Percentiles rank a stretch among this genome's conserved stretches.
phyloP scores from a whole-genome alignment of 192 early-diverging fungal genomes.

The Backusella parvicylindrica region DNA sequence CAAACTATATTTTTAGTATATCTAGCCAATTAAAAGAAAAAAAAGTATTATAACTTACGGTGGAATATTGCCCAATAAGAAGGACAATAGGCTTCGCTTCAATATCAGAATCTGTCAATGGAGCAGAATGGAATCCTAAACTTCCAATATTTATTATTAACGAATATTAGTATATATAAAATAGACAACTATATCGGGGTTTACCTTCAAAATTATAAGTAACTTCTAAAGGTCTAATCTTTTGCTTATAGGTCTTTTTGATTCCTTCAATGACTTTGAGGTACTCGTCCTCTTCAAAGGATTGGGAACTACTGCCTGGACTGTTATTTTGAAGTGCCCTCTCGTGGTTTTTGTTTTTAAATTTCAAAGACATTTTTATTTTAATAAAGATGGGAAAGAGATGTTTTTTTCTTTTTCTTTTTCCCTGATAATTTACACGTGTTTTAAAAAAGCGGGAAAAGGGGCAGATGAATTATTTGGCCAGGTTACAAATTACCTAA shows the following conservation, averaged over 20 bases:
- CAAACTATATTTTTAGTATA: neutral
- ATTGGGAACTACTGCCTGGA: neutral
- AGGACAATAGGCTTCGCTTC: slow-evolving; percentile 82
- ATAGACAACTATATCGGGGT: neutral
- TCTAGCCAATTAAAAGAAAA: too few relatives aligned
- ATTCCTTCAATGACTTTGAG: slow-evolving; percentile 58
- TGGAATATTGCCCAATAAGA: slow-evolving; percentile 81
- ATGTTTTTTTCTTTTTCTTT: neutral
- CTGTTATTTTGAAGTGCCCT: neutral
- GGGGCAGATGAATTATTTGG: too few relatives aligned
- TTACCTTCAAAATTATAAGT: slow-evolving; percentile 65
- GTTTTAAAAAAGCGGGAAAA: too few relatives aligned
- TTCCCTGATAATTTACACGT: too few relatives aligned
- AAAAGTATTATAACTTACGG: slow-evolving; percentile 35
- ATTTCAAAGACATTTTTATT: neutral
- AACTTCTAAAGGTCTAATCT: slow-evolving; percentile 69
- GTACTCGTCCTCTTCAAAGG: slow-evolving; percentile 37
- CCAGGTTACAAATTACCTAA: too few relatives aligned
- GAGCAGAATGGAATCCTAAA: slow-evolving; percentile 60
- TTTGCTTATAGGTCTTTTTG: slow-evolving; percentile 62
- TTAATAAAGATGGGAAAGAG: neutral
- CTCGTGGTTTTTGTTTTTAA: neutral
- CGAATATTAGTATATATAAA: too few relatives aligned
- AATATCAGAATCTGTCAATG: slow-evolving; percentile 72
- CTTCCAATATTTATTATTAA: neutral